A percentile compares a stretch with the other conserved stretches of the same genome.
Evolutionary conservation across 2,329 filamentous ascomycete species (phyloP).

Genomic region (Xenoacremonium recifei): DNA sequence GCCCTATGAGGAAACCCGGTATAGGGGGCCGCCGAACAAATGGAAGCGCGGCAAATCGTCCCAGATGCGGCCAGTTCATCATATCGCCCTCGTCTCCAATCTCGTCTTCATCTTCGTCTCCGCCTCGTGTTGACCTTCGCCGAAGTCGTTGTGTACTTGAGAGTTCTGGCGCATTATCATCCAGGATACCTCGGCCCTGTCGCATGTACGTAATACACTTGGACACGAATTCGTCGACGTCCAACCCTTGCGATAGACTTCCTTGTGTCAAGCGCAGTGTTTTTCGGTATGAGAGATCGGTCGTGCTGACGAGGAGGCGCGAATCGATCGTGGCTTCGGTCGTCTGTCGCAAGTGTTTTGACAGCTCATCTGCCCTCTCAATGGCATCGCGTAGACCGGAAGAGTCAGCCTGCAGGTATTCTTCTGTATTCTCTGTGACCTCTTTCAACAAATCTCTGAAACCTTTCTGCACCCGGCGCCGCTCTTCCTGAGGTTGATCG

Average conservation of each 20-base stretch:
- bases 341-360: constrained; percentile 76
- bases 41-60: constrained; percentile 72
- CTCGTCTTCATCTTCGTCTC: constrained; percentile 53
- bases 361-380: constrained; percentile 61
- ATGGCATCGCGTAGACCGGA: constrained; percentile 65
- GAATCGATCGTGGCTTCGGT: constrained; percentile 89
- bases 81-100: constrained; percentile 73
- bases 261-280: constrained; percentile 73
- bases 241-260: constrained; percentile 70
- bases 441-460: constrained; percentile 65
- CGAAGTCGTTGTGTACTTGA: constrained; percentile 49
- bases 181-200: constrained; percentile 55
- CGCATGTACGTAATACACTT: constrained; percentile 90
- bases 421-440: constrained; percentile 67
- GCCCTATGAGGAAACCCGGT: constrained; percentile 82
- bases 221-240: constrained; percentile 87
- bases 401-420: constrained; percentile 66
- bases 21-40: constrained; percentile 72
- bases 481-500: constrained; percentile 73
- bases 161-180: constrained; percentile 50
- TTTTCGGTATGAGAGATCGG: constrained; percentile 78
- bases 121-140: constrained; percentile 32
- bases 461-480: constrained; percentile 66
- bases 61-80: constrained; percentile 84
- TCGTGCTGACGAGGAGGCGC: constrained; percentile 75